phyloP scores from a whole-genome alignment of 2,329 filamentous ascomycete species.

The Alternaria arbusti region DNA sequence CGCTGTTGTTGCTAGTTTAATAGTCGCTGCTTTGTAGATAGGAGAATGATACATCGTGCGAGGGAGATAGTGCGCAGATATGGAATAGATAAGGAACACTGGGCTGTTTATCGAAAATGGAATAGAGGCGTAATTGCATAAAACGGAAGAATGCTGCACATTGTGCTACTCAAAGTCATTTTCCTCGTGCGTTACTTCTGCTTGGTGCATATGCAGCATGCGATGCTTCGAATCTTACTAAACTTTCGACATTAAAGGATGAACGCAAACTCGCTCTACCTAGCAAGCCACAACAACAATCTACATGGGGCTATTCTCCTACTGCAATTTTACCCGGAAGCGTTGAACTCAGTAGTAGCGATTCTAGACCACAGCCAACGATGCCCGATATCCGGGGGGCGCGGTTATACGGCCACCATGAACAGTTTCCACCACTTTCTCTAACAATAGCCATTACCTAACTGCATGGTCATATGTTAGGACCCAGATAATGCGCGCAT shows the following conservation, averaged over 20 bases:
- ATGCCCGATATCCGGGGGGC: background rate
- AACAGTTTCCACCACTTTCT: background rate
- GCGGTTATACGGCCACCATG: background rate
- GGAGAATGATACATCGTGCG: background rate
- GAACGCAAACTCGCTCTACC: background rate
- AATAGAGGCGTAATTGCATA: background rate
- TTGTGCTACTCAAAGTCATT: background rate
- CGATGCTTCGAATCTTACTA: background rate
- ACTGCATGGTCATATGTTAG: background rate
- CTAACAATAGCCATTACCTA: background rate
- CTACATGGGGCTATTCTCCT: background rate
- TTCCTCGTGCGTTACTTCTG: background rate
- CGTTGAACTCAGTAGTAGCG: background rate
- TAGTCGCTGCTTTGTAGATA: constrained; percentile 35
- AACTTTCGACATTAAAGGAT: background rate
- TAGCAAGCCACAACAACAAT: background rate
- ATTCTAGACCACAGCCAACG: background rate
- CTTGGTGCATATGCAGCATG: background rate
- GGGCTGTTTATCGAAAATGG: background rate
- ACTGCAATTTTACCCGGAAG: background rate
- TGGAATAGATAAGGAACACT: background rate
- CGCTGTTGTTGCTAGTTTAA: constrained; percentile 32
- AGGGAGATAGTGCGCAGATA: background rate
- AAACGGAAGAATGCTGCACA: background rate
- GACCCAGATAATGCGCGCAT: background rate